Evolutionary conservation across 495 filamentous ascomycete species (phyloP).

Genomic region (Gamarada debralockiae): DNA sequence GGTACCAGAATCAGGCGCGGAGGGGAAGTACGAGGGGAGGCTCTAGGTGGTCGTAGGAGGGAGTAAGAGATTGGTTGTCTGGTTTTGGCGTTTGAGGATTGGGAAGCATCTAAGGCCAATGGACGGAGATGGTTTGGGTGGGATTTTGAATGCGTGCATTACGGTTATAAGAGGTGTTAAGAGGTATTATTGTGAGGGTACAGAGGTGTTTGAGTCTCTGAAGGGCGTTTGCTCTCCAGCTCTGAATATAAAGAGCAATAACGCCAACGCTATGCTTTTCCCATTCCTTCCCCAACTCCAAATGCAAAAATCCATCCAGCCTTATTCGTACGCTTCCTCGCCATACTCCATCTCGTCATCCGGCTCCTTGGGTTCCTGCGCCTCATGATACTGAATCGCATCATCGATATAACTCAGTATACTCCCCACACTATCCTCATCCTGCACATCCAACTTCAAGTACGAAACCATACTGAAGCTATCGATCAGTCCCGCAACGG

Average conservation of each 20-base stretch:
- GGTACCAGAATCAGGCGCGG: conserved; percentile 13
- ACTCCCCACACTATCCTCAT: conserved; percentile 87
- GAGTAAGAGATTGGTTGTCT: background rate
- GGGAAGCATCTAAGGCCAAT: background rate
- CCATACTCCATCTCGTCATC: conserved; percentile 73
- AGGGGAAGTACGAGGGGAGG: background rate
- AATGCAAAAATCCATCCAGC: background rate
- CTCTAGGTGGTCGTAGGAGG: background rate
- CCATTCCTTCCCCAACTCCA: background rate
- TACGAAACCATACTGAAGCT: conserved; percentile 98
- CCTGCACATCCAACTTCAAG: conserved; percentile 80
- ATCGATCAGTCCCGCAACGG: conserved; percentile 86
- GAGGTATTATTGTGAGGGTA: background rate
- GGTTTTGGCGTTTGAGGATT: background rate
- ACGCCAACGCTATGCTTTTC: conserved; percentile 27
- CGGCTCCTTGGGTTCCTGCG: conserved; percentile 88
- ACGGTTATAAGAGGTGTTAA: background rate
- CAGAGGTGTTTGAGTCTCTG: background rate
- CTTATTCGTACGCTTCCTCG: conserved; percentile 29
- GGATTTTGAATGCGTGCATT: background rate
- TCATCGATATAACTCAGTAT: conserved; percentile 98
- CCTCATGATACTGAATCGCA: conserved; percentile 92
- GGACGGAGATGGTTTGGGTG: background rate
- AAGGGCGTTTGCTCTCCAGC: background rate
- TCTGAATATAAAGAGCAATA: conserved; percentile 7